Evolutionary conservation across 225 moss, liverwort and hornwort species (phyloP).

Genomic region (Bryum argenteum): DNA sequence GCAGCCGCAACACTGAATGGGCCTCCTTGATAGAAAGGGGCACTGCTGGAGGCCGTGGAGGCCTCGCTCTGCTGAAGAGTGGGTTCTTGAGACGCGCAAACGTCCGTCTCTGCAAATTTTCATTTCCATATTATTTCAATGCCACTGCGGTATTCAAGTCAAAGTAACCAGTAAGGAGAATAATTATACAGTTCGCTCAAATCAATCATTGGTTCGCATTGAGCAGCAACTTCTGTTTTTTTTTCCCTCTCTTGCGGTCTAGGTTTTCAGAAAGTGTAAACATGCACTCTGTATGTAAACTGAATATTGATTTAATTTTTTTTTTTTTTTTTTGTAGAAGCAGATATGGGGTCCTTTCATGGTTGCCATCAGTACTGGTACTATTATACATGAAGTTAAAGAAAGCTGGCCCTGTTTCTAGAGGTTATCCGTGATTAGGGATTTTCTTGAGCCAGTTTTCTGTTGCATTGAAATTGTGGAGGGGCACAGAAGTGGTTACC

Average conservation of each 20-base stretch:
- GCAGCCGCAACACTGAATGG: conserved; percentile 50
- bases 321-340: no score
- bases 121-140: conserved; percentile 13
- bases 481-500: conserved; percentile 29
- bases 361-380: no score
- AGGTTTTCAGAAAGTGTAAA: conserved; percentile 15
- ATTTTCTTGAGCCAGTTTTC: no score
- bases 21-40: conserved; percentile 55
- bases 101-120: conserved; percentile 36
- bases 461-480: no score
- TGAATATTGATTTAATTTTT: no score
- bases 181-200: conserved; percentile 4
- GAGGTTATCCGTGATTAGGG: no score
- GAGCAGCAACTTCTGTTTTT: neutral
- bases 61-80: conserved; percentile 44
- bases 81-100: conserved; percentile 40
- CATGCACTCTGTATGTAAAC: neutral
- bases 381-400: no score
- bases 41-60: conserved; percentile 57
- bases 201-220: neutral
- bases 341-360: no score
- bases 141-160: neutral
- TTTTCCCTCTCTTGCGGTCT: neutral
- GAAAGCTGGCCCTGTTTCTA: no score
- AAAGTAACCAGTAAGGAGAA: neutral